Base-by-base conservation (phyloP, 2,329 filamentous ascomycete genomes). In the Colletotrichum lentis region DNA sequence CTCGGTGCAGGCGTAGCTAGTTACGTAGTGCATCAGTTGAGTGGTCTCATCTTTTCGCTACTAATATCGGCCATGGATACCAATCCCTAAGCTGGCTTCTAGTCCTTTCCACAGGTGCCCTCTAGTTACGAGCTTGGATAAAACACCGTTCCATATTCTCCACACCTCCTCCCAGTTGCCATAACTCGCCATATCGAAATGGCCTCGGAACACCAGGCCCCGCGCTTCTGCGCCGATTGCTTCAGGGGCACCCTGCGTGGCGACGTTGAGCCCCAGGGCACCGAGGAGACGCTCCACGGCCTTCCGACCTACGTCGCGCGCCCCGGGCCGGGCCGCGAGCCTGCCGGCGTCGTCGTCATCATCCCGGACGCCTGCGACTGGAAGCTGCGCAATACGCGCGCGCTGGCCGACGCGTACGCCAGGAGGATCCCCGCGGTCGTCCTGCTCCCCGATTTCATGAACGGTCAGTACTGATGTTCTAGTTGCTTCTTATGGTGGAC, bases 371-470 rank as follows among this genome's bases (percentile, higher is more conserved):
- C 82, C 0, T 87, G 88, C 71, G 86, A 86, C 18, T 85, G 84
- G 81, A 77, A 80, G 2, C 83, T 88, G 69, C 75, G 81, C 24
- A 88, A 88, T 74, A 81, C 80, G 59, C 79, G 83, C 44, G 74
- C 87, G 6, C 74, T 88, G 41, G 85, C 84, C 5, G 86, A 88
- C 71, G 75, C 76, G 49, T 86, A 86, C 71, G 85, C 85, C n/a
- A 78, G 79, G 66, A 83, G 82, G 72, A 81, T 81, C 5, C 76
- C 77, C 16, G 86, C 81, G 72, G 77, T 75, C 10, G 84, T 88
- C 43, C 84, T 85, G 68, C 70, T 85, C n/a, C 86, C 86, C 0
- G 85, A 88, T 63, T 86, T 88, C 61, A 87, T 88, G 78, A 69
- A 74, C 1, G 79, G 79, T 79, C 22, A 50, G 47, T 50, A n/a